Percentiles rank a stretch among this genome's conserved stretches.
phyloP scores from a whole-genome alignment of 2,329 filamentous ascomycete genomes.

The Alternaria angustiovoidea region DNA sequence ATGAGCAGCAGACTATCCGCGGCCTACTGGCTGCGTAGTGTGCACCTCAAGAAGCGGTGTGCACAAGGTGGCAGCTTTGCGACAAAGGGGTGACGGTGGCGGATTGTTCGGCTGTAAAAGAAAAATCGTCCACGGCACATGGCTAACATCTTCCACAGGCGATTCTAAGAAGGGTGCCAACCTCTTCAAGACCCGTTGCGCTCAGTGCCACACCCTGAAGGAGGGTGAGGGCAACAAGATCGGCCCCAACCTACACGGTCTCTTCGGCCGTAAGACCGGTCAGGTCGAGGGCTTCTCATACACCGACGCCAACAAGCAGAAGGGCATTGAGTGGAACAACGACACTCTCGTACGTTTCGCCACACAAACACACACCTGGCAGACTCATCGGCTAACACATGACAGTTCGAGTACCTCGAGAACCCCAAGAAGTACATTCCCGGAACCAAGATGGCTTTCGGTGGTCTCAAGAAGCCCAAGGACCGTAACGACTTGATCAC shows the following conservation, averaged over 20 bases:
- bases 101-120: slow-evolving; percentile 18
- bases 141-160: slow-evolving; percentile 64
- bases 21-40: neutral
- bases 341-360: slow-evolving; percentile 73
- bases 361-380: neutral
- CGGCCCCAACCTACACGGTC: slow-evolving; percentile 94
- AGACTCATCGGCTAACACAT: slow-evolving; percentile 20
- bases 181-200: slow-evolving; percentile 99
- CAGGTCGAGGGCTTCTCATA: slow-evolving; percentile 92
- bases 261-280: slow-evolving; percentile 96
- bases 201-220: slow-evolving; percentile 98
- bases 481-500: slow-evolving; percentile 99
- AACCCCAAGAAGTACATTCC: slow-evolving; percentile 99
- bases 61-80: slow-evolving; percentile 35
- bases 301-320: slow-evolving; percentile 99
- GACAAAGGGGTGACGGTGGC: slow-evolving; percentile 32
- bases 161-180: slow-evolving; percentile 95
- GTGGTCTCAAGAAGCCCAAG: slow-evolving; percentile 99
- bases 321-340: slow-evolving; percentile 89
- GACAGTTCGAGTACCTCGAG: slow-evolving; percentile 95
- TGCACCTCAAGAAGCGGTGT: slow-evolving; percentile 21
- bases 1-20: slow-evolving; percentile 11
- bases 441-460: slow-evolving; percentile 99
- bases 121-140: slow-evolving; percentile 13
- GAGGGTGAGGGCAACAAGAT: slow-evolving; percentile 94